Conservation (phyloP, 768 basidiomycete genomes). For the Tylopilus sp. region DNA sequence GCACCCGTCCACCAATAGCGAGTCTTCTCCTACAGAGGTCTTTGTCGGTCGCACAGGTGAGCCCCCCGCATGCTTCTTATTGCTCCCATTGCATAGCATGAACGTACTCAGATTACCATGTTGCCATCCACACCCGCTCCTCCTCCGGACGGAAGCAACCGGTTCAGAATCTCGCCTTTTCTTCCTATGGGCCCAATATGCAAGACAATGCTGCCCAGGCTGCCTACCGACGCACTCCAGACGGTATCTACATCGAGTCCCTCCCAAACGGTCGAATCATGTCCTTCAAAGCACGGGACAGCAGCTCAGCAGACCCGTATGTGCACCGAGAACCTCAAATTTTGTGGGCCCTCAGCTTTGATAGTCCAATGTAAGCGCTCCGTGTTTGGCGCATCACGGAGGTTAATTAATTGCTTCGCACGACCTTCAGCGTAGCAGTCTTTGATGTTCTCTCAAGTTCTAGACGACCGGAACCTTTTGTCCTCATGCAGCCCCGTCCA, state of each 20-base stretch:
- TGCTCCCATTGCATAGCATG: not conserved
- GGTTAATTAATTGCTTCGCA: constrained; percentile 11
- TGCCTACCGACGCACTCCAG: constrained; percentile 71
- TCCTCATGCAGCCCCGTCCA: constrained; percentile 84
- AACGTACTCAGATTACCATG: constrained; percentile 70
- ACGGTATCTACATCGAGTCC: constrained; percentile 78
- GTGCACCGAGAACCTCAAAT: constrained; percentile 35
- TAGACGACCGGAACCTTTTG: constrained; percentile 59
- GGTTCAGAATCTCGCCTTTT: constrained; percentile 84
- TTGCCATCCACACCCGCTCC: constrained; percentile 70
- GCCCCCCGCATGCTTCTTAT: constrained; percentile 15
- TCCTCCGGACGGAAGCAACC: constrained; percentile 37
- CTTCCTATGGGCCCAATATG: constrained; percentile 90
- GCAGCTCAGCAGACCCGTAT: constrained; percentile 27
- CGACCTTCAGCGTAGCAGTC: constrained; percentile 62
- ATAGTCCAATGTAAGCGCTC: constrained; percentile 60
- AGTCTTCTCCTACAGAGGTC: constrained; percentile 39
- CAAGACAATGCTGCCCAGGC: constrained; percentile 72
- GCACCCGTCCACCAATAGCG: constrained; percentile 33
- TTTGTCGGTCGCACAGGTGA: constrained; percentile 67
- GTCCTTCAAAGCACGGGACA: constrained; percentile 54
- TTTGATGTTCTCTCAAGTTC: constrained; percentile 66
- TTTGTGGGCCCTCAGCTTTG: constrained; percentile 60
- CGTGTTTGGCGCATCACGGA: not conserved
- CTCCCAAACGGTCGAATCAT: constrained; percentile 76